A percentile compares a stretch with the other conserved stretches of the same genome.
Conservation (phyloP, 23 red algal genomes). For the Gracilaria domingensis region DNA sequence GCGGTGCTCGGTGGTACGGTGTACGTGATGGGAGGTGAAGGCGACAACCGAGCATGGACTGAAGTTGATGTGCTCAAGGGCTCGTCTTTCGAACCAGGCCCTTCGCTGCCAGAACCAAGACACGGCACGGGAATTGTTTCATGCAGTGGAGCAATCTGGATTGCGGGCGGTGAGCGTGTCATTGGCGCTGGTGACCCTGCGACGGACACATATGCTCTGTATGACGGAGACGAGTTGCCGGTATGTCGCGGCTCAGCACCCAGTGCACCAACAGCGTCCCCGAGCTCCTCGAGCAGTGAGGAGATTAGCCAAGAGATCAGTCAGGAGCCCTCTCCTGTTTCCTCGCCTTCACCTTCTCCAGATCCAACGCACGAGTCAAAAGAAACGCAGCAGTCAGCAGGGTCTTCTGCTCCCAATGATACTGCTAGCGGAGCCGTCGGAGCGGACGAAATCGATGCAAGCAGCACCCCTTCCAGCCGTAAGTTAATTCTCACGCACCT, state of each 20-base stretch:
- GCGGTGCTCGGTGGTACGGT: conserved; percentile 26
- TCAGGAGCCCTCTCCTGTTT: neutral
- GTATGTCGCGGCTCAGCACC: neutral
- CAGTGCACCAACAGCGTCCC: neutral
- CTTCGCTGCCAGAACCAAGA: conserved; percentile 35
- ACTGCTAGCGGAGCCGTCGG: conserved; percentile 25
- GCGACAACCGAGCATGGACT: conserved; percentile 58
- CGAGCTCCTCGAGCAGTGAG: too few relatives aligned
- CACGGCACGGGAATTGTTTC: conserved; percentile 72
- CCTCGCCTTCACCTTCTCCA: neutral
- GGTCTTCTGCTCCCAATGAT: conserved; percentile 19
- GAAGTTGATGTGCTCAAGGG: conserved; percentile 62
- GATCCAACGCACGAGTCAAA: too few relatives aligned
- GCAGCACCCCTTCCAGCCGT: neutral
- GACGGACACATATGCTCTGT: conserved; percentile 45
- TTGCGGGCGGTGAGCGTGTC: conserved; percentile 57
- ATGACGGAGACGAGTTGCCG: conserved; percentile 51
- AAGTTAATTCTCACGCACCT: neutral
- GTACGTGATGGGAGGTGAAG: conserved; percentile 66
- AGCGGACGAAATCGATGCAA: neutral
- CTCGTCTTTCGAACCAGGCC: conserved; percentile 19
- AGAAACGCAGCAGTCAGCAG: neutral
- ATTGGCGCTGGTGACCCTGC: conserved; percentile 23
- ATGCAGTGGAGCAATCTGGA: conserved; percentile 67
- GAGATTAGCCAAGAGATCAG: too few relatives aligned